Evolutionary conservation across 2,329 filamentous ascomycete genomes (phyloP).

Genomic region (Alternaria panax): DNA sequence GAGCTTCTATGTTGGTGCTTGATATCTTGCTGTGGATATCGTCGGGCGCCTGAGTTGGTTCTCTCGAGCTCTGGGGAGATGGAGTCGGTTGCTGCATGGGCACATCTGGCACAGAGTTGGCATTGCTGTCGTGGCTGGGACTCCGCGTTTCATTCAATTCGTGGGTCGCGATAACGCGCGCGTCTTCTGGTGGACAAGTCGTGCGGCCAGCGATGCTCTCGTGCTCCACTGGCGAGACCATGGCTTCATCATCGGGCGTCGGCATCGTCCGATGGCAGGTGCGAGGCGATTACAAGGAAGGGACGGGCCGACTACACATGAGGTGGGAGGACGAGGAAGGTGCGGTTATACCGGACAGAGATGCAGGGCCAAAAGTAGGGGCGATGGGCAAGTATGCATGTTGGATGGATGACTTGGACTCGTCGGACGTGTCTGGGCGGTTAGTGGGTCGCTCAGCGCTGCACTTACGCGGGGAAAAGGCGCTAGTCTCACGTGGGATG

Average conservation of each 20-base stretch:
- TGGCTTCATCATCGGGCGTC: slow-evolving; percentile 53
- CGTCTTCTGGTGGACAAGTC: slow-evolving; percentile 60
- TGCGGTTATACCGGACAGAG: slow-evolving; percentile 18
- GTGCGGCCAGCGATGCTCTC: slow-evolving; percentile 54
- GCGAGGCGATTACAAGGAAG: slow-evolving; percentile 38
- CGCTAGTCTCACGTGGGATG: slow-evolving; percentile 35
- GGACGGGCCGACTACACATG: slow-evolving; percentile 27
- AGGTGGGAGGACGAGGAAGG: slow-evolving; percentile 15
- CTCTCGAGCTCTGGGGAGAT: slow-evolving; percentile 40
- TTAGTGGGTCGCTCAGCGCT: slow-evolving; percentile 29
- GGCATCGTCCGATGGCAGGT: slow-evolving; percentile 55
- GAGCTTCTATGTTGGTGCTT: slow-evolving; percentile 43
- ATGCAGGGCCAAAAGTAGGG: slow-evolving; percentile 13
- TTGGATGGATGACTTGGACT: slow-evolving; percentile 23
- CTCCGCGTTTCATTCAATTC: slow-evolving; percentile 43
- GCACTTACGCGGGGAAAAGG: slow-evolving; percentile 35
- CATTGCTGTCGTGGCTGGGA: slow-evolving; percentile 23
- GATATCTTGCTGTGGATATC: slow-evolving; percentile 41
- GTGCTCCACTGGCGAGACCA: slow-evolving; percentile 52
- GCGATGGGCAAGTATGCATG: slow-evolving; percentile 18
- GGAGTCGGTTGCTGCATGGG: slow-evolving; percentile 47
- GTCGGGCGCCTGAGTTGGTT: slow-evolving; percentile 21
- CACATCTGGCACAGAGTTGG: slow-evolving; percentile 19
- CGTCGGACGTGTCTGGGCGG: slow-evolving; percentile 25
- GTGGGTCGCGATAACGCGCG: slow-evolving; percentile 36